A percentile compares a stretch with the other conserved stretches of the same genome.
phyloP scores from a whole-genome alignment of 108 stramenopile species.

The Epithemia pelagica region DNA sequence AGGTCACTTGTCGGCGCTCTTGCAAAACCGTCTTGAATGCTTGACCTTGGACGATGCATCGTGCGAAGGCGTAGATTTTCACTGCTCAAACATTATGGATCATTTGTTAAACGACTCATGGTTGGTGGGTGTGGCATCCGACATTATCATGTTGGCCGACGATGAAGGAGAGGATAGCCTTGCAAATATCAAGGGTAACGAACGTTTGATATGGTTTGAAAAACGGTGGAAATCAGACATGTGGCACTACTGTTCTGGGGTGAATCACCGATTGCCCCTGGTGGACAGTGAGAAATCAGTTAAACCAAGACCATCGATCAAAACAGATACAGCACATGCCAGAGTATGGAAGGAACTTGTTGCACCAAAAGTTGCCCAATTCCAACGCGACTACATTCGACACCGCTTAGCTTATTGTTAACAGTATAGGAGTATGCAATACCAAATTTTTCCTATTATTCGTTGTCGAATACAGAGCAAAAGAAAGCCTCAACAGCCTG shows the following conservation, averaged over 20 bases:
- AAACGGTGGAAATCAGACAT: conserved; percentile 48
- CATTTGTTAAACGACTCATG: conserved; percentile 21
- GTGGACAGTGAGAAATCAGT: background rate
- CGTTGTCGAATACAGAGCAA: too few species aligned
- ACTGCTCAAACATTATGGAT: conserved; percentile 69
- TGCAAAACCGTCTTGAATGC: conserved; percentile 18
- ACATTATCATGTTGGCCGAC: background rate
- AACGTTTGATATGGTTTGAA: conserved; percentile 16
- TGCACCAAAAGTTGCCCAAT: background rate
- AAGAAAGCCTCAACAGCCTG: too few species aligned
- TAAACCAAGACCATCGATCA: background rate
- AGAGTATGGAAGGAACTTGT: conserved; percentile 14
- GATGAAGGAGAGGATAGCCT: background rate
- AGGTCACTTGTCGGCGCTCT: conserved; percentile 18
- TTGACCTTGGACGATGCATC: conserved; percentile 45
- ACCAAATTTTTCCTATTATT: too few species aligned
- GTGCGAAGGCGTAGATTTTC: conserved; percentile 73
- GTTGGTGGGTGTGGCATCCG: conserved; percentile 13
- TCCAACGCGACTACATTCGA: background rate
- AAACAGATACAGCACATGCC: background rate
- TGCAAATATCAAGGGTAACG: background rate
- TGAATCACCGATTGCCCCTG: conserved; percentile 49
- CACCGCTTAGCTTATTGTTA: background rate
- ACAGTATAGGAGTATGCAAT: too few species aligned
- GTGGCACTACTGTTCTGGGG: conserved; percentile 73